A percentile compares a stretch with the other conserved stretches of the same genome.
These are phyloP conservation scores for Neonectria ditissima DNA, from an alignment of 2,329 filamentous ascomycete genomes.

Conservation along the genomic window DNA sequence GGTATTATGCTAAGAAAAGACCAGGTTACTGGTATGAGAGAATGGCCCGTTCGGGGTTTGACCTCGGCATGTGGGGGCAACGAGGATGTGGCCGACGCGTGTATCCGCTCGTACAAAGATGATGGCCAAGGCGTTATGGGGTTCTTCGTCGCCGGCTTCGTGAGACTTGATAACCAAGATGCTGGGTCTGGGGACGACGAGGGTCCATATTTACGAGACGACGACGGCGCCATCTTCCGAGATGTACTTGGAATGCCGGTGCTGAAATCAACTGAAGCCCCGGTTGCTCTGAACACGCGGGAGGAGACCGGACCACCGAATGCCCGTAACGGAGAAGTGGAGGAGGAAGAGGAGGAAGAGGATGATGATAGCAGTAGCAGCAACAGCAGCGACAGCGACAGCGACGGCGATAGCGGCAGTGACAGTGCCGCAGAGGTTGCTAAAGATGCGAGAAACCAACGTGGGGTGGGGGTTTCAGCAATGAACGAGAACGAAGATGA, in stretches of 20 bases:
- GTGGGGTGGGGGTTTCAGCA: constrained; percentile 30
- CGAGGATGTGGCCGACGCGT: constrained; percentile 73
- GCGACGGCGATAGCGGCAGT: constrained; percentile 11
- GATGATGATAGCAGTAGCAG: constrained; percentile 25
- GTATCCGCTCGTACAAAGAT: constrained; percentile 84
- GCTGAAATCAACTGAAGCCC: constrained; percentile 50
- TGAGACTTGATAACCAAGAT: constrained; percentile 51
- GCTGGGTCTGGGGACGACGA: constrained; percentile 44
- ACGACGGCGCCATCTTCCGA: constrained; percentile 63
- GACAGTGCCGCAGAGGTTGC: constrained; percentile 23
- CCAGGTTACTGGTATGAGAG: constrained; percentile 80
- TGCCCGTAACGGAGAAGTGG: constrained; percentile 41
- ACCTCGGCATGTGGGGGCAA: constrained; percentile 62
- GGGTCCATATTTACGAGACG: constrained; percentile 66
- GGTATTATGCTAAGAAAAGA: constrained; percentile 76
- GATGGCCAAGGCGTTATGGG: constrained; percentile 90
- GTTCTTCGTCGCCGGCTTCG: constrained; percentile 93
- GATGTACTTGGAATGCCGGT: constrained; percentile 55
- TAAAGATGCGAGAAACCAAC: constrained; percentile 29
- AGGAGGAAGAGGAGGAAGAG: constrained; percentile 36
- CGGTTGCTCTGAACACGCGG: constrained; percentile 41
- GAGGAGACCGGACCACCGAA: constrained; percentile 37
- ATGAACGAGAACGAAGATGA: constrained; percentile 37
- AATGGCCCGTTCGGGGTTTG: constrained; percentile 78
- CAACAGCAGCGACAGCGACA: constrained; percentile 16